phyloP scores from a whole-genome alignment of 768 basidiomycete genomes.

The Lactarius tabidus region DNA sequence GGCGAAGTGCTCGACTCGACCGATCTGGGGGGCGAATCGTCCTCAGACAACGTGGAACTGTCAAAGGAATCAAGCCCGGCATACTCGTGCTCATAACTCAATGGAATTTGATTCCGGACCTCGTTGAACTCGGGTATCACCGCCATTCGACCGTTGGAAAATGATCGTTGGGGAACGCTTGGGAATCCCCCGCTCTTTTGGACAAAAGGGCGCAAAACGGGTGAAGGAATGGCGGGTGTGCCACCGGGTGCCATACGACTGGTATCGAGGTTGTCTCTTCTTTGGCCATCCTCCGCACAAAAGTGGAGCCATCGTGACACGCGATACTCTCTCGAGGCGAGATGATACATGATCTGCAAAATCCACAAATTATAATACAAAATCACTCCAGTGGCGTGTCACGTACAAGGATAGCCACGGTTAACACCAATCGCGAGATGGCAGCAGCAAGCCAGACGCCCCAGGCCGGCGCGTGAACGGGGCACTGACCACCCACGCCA shows the following conservation, averaged over 20 bases:
- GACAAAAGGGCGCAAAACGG: background rate
- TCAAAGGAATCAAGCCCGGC: slow-evolving; percentile 4
- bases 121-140: slow-evolving; percentile 21
- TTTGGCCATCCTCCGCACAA: slow-evolving; percentile 2
- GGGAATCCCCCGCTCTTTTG: background rate
- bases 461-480: slow-evolving; percentile 39
- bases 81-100: background rate
- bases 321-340: slow-evolving; percentile 3
- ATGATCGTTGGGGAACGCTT: slow-evolving; percentile 7
- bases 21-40: slow-evolving; percentile 8
- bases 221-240: slow-evolving; percentile 8
- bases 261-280: slow-evolving; percentile 3
- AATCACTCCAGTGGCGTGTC: background rate
- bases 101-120: background rate
- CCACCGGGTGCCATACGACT: background rate
- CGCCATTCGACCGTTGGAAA: slow-evolving; percentile 14
- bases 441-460: slow-evolving; percentile 53
- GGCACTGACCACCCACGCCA: slow-evolving; percentile 32
- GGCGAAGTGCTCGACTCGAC: slow-evolving; percentile 6
- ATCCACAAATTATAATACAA: background rate
- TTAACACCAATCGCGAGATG: slow-evolving; percentile 50
- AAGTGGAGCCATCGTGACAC: background rate
- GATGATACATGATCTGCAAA: slow-evolving; percentile 9
- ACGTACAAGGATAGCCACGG: slow-evolving; percentile 52
- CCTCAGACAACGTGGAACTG: slow-evolving; percentile 18